Base-by-base conservation (phyloP, 257 asterid genomes). In the Rauvolfia tetraphylla region DNA sequence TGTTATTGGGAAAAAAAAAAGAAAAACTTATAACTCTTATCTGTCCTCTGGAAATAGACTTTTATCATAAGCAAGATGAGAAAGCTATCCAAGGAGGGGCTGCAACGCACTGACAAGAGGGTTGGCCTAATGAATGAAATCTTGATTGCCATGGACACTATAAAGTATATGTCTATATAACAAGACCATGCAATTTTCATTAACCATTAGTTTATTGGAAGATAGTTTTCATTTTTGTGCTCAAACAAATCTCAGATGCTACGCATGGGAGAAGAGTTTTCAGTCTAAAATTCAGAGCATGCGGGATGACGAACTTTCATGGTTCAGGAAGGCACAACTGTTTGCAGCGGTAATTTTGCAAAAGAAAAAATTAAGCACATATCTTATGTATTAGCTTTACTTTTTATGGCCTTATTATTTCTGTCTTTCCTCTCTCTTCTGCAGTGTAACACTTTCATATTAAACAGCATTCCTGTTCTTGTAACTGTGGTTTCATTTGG, bases 211-310 rank as follows among this genome's bases (percentile, higher is more conserved):
- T 17, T 61, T 71, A 53, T 36, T 69, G 33, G 54, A 68, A 73
- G 69, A 59, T 79, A 29, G 44, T n/a, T 53, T 25, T 53, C 74
- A 51, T 51, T 38, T 71, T 69, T 83, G 44, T 76, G 51, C 75
- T 15, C 51, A 51, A 13, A 68, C 81, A 58, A 53, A 36, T 66
- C 42, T 46, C 85, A 93, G 97, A 82, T 93, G 83, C 78, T 93
- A 93, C 78, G 95, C 97, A 61, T 93, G 98, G 98, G 98, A 93
- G 80, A 80, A 83, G 73, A 93, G 98, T 77, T 93, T 93, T 84
- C 90, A 82, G 79, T 85, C 90, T 13, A 91, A 91, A 82, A 78
- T 93, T 76, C 93, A 91, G 75, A 72, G 82, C 51, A 69, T 88
- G 77, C 83, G 98, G 81, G 86, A 86, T 80, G 95, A 90, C 75